Base-by-base conservation (phyloP, 2,329 filamentous ascomycete genomes). In the Sporothrix brunneoviolacea region DNA sequence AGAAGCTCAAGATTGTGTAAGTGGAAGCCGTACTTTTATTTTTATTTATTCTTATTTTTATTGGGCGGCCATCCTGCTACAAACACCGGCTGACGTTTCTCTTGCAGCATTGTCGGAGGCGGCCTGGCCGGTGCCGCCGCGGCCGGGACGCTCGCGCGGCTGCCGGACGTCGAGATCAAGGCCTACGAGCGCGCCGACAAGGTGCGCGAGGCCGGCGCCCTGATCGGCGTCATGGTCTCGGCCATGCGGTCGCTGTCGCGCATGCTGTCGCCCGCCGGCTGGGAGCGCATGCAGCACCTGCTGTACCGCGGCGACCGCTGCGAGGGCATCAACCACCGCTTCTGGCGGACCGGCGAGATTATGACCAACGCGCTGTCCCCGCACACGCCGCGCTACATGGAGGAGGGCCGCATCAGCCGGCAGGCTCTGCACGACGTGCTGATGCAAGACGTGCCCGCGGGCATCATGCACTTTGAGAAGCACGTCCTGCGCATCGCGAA, bases 311-410 rank as follows among this genome's bases (percentile, higher is more conserved):
- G 47, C 36, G 47, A 47, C 8, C 27, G 35, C 16, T 46, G 21
- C 9, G 47, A 41, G 27, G 51, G 47, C 22, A 41, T 50, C 41
- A 42, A 50, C 36, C 47, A 50, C 28, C 40, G 51, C 15, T 43
- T 47, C 32, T 54, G 51, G 51, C 16, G 27, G n/a, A 40, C 51
- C 3, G 51, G 47, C 24, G 51, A 54, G 47, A 47, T 54, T 13
- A 35, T 54, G 27, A 38, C 47, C 21, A 42, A 36, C 12, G 47
- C 47, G 5, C 18, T 50, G 18, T 54, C 51, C 9, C 47, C 51
- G 16, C 46, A 54, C 19, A 54, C 47, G n/a, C 51, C 47, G 13
- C 40, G 47, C 8, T 42, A 54, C 37, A 50, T 50, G 47, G 33
- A 50, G 21, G 47, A 54, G 38, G 51, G 47, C n/a, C 46, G 51